Conservation (phyloP, 2,329 filamentous ascomycete genomes). For the Ophioceras dolichostomum region DNA sequence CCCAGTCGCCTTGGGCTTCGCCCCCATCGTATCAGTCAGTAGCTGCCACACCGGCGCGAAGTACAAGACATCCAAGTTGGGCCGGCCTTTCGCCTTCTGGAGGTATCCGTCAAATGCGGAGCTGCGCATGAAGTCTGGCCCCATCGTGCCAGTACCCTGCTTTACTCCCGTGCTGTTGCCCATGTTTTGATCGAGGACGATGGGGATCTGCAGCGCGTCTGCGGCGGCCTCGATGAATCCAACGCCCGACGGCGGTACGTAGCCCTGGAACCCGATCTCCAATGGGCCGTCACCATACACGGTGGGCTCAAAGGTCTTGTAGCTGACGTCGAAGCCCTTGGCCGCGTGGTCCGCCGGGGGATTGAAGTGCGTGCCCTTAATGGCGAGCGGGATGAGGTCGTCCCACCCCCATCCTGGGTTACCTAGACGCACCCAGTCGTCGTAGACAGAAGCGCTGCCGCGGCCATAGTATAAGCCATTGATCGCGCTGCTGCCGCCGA, state of each 20-base stretch:
- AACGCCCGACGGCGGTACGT: conserved; percentile 3
- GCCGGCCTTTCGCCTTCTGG: conserved; percentile 7
- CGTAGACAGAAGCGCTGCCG: conserved; percentile 16
- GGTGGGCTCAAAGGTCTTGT: conserved; percentile 13
- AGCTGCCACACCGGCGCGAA: conserved; percentile 11
- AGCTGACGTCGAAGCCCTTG: conserved; percentile 12
- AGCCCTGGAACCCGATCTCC: conserved; percentile 12
- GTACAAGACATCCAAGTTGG: conserved; percentile 14
- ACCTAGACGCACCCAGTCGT: conserved; percentile 18
- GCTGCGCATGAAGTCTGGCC: conserved; percentile 11
- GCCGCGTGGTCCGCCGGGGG: conserved; percentile 7
- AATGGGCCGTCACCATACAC: conserved; percentile 14
- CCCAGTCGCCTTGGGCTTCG: conserved; percentile 10
- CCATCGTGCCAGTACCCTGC: conserved; percentile 14
- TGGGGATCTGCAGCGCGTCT: conserved; percentile 7
- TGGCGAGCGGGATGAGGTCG: conserved; percentile 10
- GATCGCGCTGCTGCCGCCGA: conserved; percentile 18
- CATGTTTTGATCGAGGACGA: conserved; percentile 13
- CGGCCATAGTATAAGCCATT: conserved; percentile 20
- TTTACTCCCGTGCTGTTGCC: conserved; percentile 15
- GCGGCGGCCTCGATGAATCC: conserved; percentile 9
- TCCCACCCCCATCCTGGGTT: conserved; percentile 20
- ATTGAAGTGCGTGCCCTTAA: conserved; percentile 14
- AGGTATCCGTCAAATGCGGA: conserved; percentile 14
- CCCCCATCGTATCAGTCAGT: conserved; percentile 5